Percentiles rank a stretch among this genome's conserved stretches.
Conservation (phyloP, 1,139 yeast genomes). For the Geotrichum aggregatum region DNA sequence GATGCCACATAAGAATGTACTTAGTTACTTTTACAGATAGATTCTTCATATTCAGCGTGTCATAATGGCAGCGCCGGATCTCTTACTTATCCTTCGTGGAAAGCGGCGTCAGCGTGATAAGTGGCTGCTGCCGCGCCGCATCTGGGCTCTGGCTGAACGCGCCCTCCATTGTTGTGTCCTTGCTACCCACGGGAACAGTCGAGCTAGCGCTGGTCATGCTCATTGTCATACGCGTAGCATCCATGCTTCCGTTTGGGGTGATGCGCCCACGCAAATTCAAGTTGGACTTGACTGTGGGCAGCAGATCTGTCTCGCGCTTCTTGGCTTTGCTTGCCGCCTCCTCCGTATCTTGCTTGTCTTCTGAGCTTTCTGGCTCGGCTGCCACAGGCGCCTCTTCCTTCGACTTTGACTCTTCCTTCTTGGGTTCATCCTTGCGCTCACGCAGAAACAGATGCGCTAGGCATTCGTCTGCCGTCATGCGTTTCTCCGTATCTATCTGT, state of each 20-base stretch:
- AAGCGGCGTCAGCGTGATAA: background rate
- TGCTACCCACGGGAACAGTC: background rate
- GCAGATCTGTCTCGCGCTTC: slow-evolving; percentile 33
- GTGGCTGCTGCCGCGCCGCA: background rate
- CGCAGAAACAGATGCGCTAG: slow-evolving; percentile 49
- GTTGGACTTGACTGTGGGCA: slow-evolving; percentile 38
- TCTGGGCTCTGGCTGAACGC: background rate
- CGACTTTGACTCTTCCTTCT: slow-evolving; percentile 8
- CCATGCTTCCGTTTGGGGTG: slow-evolving; percentile 21
- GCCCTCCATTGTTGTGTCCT: background rate
- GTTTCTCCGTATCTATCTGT: slow-evolving; percentile 43
- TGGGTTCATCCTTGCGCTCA: slow-evolving; percentile 20
- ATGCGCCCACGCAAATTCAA: slow-evolving; percentile 28
- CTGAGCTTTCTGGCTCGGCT: background rate
- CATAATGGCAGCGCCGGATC: no score
- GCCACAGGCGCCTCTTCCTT: background rate
- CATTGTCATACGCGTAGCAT: background rate
- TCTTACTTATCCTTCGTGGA: no score
- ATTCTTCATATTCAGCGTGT: no score
- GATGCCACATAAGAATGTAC: no score
- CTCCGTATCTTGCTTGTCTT: background rate
- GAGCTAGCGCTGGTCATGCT: background rate
- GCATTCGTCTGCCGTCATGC: slow-evolving; percentile 50
- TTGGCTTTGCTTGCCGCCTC: slow-evolving; percentile 7
- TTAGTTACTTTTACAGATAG: no score